A percentile compares a stretch with the other conserved stretches of the same genome.
Evolutionary conservation across 2,329 filamentous ascomycete species (phyloP).

Genomic region (Alternaria arbusti): DNA sequence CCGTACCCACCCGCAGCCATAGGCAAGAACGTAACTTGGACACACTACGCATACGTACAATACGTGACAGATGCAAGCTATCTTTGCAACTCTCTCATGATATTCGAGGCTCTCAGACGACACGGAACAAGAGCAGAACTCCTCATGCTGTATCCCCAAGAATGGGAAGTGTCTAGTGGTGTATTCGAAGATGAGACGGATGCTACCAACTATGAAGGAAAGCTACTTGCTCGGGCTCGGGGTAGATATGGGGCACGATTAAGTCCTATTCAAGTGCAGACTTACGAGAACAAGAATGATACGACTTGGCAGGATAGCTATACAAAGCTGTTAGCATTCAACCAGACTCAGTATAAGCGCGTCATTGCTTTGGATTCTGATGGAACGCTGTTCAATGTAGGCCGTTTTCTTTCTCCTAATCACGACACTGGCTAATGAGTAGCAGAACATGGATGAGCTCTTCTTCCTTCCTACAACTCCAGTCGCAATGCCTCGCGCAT

Average conservation of each 20-base stretch:
- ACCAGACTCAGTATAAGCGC: not conserved
- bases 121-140: conserved; percentile 31
- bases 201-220: not conserved
- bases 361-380: not conserved
- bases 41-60: not conserved
- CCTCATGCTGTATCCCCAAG: conserved; percentile 8
- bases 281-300: not conserved
- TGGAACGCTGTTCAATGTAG: not conserved
- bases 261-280: not conserved
- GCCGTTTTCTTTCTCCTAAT: too few species aligned
- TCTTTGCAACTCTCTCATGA: conserved; percentile 48
- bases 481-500: conserved; percentile 72
- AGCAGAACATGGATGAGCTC: conserved; percentile 68
- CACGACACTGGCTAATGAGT: not conserved
- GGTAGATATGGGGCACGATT: not conserved
- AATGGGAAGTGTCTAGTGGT: not conserved
- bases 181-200: not conserved
- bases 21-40: not conserved
- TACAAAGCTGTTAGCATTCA: not conserved
- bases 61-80: conserved; percentile 40
- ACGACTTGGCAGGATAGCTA: not conserved
- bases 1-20: not conserved
- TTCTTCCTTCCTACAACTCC: conserved; percentile 66
- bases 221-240: not conserved
- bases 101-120: conserved; percentile 46